Conservation (phyloP, 1,284 basidiomycete species). For the Leccinum subspadiceum region DNA sequence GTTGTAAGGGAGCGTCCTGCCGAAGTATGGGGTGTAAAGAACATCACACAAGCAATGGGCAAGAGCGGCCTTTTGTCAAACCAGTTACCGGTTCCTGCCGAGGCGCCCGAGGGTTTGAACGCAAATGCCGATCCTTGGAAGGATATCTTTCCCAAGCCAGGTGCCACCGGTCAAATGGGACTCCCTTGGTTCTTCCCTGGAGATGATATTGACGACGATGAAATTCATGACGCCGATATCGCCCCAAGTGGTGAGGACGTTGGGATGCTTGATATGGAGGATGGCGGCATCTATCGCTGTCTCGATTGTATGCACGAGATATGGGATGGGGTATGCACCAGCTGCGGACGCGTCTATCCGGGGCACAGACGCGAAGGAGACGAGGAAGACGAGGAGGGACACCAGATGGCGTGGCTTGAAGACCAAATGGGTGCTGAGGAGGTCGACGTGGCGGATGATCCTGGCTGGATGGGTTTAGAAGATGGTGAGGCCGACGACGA, state of each 20-base stretch:
- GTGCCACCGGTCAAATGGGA: not conserved
- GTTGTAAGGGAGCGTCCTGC: slow-evolving; percentile 58
- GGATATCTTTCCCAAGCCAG: slow-evolving; percentile 49
- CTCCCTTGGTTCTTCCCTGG: slow-evolving; percentile 22
- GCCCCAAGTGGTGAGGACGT: slow-evolving; percentile 38
- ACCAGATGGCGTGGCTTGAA: slow-evolving; percentile 36
- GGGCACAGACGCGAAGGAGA: slow-evolving; percentile 44
- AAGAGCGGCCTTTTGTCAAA: slow-evolving; percentile 52
- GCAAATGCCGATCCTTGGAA: slow-evolving; percentile 54
- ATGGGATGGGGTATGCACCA: slow-evolving; percentile 58
- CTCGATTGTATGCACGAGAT: slow-evolving; percentile 74
- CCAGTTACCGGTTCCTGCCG: slow-evolving; percentile 13
- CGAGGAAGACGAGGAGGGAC: slow-evolving; percentile 37
- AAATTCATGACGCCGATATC: slow-evolving; percentile 15
- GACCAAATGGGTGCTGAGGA: slow-evolving; percentile 37
- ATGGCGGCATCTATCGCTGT: slow-evolving; percentile 71
- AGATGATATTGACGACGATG: slow-evolving; percentile 17
- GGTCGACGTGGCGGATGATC: slow-evolving; percentile 32
- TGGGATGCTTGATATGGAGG: slow-evolving; percentile 67
- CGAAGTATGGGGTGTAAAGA: slow-evolving; percentile 71
- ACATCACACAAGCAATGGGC: slow-evolving; percentile 52
- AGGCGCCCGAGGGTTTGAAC: slow-evolving; percentile 16
- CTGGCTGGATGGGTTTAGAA: slow-evolving; percentile 39
- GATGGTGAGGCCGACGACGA: slow-evolving; percentile 32
- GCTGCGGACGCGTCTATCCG: slow-evolving; percentile 56